Percentiles rank a stretch among this genome's conserved stretches.
Evolutionary conservation across 2,329 filamentous ascomycete genomes (phyloP).

Genomic region (Penicillium sp.): DNA sequence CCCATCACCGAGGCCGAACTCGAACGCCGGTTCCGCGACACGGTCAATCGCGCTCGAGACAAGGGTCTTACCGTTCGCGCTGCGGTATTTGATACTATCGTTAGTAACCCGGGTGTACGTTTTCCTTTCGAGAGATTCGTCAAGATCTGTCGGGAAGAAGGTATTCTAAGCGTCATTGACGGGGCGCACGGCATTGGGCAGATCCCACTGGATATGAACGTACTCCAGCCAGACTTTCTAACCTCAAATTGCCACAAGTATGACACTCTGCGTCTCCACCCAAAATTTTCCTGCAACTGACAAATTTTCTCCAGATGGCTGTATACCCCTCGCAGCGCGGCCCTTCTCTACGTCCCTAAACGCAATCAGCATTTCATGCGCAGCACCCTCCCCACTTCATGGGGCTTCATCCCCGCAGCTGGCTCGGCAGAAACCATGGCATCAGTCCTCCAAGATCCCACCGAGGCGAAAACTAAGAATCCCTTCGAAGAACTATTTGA

Average conservation of each 20-base stretch:
- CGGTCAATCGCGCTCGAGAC: conserved; percentile 58
- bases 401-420: conserved; percentile 67
- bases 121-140: conserved; percentile 77
- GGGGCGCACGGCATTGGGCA: conserved; percentile 85
- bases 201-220: conserved; percentile 68
- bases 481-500: conserved; percentile 73
- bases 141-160: conserved; percentile 66
- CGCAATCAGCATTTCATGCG: conserved; percentile 77
- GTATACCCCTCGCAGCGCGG: conserved; percentile 76
- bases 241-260: conserved; percentile 82
- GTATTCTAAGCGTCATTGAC: conserved; percentile 76
- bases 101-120: conserved; percentile 75
- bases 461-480: conserved; percentile 48
- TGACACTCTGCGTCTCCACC: neutral
- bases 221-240: conserved; percentile 81
- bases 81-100: conserved; percentile 79
- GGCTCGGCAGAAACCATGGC: conserved; percentile 46
- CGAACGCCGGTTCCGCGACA: conserved; percentile 62
- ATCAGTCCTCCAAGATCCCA: conserved; percentile 48
- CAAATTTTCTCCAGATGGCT: conserved; percentile 66
- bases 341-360: conserved; percentile 76
- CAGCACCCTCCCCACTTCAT: conserved; percentile 77
- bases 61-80: conserved; percentile 67
- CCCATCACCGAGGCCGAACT: conserved; percentile 73
- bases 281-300: neutral